A percentile compares a stretch with the other conserved stretches of the same genome.
phyloP scores from a whole-genome alignment of 2,329 filamentous ascomycete genomes.

The Cladosporium sp. region DNA sequence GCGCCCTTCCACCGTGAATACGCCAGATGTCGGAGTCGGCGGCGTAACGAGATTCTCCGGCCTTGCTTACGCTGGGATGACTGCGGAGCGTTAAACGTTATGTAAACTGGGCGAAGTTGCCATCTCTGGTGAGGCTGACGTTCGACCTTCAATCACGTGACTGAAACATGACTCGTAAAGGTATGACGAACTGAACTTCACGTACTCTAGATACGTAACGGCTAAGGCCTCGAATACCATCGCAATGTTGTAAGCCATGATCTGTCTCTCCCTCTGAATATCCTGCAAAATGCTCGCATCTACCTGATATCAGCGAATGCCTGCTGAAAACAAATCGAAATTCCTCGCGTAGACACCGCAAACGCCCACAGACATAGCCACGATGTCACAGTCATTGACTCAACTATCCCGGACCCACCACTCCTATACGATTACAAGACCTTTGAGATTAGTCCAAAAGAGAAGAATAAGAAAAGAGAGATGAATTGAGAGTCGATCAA shows the following conservation, averaged over 20 bases:
- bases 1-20: background rate
- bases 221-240: no score
- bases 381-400: constrained; percentile 49
- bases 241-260: no score
- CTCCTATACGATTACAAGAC: constrained; percentile 48
- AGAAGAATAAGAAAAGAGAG: background rate
- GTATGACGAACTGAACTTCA: no score
- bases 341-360: background rate
- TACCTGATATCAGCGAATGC: background rate
- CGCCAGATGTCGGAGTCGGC: constrained; percentile 5
- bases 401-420: constrained; percentile 46
- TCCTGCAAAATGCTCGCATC: background rate
- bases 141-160: no score
- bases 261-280: background rate
- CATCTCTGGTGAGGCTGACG: no score
- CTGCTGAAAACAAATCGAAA: background rate
- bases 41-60: no score
- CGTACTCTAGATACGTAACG: no score
- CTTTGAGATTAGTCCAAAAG: constrained; percentile 33
- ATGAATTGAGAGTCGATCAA: background rate
- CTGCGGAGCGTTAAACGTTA: no score
- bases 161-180: no score
- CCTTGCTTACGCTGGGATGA: no score
- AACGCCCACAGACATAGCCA: constrained; percentile 28
- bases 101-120: no score